phyloP scores from a whole-genome alignment of 441 rosid genomes.

The Corymbia citriodora region DNA sequence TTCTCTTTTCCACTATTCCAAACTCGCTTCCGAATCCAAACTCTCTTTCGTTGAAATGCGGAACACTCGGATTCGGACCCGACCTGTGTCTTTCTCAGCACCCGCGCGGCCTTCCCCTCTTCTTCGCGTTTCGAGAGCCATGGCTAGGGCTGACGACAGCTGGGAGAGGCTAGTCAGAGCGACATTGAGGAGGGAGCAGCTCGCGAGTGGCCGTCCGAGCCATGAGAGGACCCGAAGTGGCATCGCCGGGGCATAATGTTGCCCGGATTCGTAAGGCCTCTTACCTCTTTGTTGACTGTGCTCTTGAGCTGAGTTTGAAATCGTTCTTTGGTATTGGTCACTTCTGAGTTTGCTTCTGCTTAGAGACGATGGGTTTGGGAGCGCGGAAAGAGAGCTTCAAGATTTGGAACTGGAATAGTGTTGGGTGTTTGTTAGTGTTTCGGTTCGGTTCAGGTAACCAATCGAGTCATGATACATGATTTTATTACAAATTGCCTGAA shows the following conservation, averaged over 20 bases:
- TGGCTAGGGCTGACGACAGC: constrained; percentile 63
- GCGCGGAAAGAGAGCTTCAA: not conserved
- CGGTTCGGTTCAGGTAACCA: rapidly evolving
- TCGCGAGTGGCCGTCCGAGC: constrained; percentile 48
- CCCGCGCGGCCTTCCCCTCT: not conserved
- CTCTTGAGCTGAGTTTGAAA: not conserved
- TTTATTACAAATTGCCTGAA: not conserved
- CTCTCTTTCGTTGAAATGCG: not conserved
- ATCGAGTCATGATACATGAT: not conserved
- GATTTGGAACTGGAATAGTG: not conserved
- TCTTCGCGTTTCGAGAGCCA: constrained; percentile 6
- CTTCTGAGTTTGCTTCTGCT: not conserved
- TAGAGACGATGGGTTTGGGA: not conserved
- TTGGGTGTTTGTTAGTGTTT: not conserved
- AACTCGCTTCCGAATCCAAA: not conserved
- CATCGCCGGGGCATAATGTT: constrained; percentile 65
- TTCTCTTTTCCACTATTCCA: not conserved
- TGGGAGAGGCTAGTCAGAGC: constrained; percentile 92
- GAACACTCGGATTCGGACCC: not conserved
- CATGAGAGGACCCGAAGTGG: constrained; percentile 55
- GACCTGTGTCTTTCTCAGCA: not conserved
- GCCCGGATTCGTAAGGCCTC: constrained; percentile 66
- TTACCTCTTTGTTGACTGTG: not conserved
- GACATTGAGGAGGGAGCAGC: constrained; percentile 71
- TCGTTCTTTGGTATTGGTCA: not conserved